Percentiles rank a stretch among this genome's conserved stretches.
These are phyloP conservation scores for Cercophora newfieldiana DNA, from an alignment of 495 filamentous ascomycete genomes.

Conservation along the genomic window DNA sequence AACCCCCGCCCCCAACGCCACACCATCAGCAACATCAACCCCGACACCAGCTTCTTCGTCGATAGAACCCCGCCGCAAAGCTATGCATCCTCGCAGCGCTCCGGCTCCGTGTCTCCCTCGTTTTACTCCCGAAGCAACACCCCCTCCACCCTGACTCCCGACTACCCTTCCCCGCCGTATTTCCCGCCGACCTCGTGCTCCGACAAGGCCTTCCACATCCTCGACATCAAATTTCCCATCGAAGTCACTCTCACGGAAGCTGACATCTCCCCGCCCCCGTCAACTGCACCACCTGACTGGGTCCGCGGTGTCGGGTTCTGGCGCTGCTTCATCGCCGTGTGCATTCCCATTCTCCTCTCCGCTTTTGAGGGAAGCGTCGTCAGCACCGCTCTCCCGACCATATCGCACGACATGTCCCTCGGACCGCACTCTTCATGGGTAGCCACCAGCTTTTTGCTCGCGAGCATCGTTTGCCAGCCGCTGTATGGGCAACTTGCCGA, in stretches of 20 bases:
- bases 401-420: constrained; percentile 34
- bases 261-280: too few species aligned
- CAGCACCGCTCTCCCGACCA: constrained; percentile 49
- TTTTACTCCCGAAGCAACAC: not conserved
- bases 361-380: constrained; percentile 55
- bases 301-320: constrained; percentile 37
- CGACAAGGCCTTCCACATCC: too few species aligned
- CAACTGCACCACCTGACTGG: constrained; percentile 11
- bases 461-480: constrained; percentile 37
- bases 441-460: constrained; percentile 30
- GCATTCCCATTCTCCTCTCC: constrained; percentile 40
- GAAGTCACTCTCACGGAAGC: too few species aligned
- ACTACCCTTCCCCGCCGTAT: not conserved
- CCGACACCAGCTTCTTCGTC: not conserved
- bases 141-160: not conserved
- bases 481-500: constrained; percentile 47
- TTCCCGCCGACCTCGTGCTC: too few species aligned
- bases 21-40: not conserved
- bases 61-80: not conserved
- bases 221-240: too few species aligned
- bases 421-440: constrained; percentile 34
- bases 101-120: not conserved
- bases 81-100: not conserved
- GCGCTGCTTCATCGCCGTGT: constrained; percentile 42
- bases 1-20: not conserved